Evolutionary conservation across 495 filamentous ascomycete genomes (phyloP).

Genomic region (Hyaloscypha finlandica): DNA sequence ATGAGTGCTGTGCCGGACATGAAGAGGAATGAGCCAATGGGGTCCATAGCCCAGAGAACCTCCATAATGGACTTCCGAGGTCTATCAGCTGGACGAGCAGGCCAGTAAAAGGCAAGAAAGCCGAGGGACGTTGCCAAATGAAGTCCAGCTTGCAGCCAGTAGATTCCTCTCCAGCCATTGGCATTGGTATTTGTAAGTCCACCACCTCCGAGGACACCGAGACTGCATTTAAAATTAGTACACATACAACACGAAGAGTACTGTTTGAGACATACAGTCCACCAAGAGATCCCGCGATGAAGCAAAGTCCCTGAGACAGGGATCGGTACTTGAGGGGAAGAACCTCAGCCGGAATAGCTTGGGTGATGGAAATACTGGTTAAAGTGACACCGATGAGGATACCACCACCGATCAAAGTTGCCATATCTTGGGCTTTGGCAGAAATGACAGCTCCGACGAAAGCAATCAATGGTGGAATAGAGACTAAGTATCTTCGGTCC

Average conservation of each 20-base stretch:
- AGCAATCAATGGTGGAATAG: constrained; percentile 51
- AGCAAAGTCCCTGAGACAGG: constrained; percentile 51
- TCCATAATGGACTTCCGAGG: constrained; percentile 43
- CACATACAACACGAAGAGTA: background rate
- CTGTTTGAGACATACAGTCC: constrained; percentile 41
- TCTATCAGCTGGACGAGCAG: constrained; percentile 41
- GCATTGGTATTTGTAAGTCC: constrained; percentile 48
- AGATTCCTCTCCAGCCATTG: constrained; percentile 54
- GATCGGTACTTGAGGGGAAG: constrained; percentile 55
- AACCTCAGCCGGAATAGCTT: constrained; percentile 56
- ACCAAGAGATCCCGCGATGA: constrained; percentile 48
- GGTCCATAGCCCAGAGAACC: constrained; percentile 53
- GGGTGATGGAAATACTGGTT: constrained; percentile 51
- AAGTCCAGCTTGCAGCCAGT: constrained; percentile 59
- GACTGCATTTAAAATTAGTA: constrained; percentile 26
- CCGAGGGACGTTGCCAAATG: constrained; percentile 48
- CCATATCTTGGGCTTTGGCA: constrained; percentile 54
- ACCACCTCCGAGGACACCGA: constrained; percentile 49
- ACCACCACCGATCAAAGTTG: constrained; percentile 56
- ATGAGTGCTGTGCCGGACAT: constrained; percentile 48
- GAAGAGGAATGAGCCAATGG: constrained; percentile 52
- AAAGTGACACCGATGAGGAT: constrained; percentile 54
- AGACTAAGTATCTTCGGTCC: constrained; percentile 51
- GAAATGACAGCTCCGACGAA: constrained; percentile 54
- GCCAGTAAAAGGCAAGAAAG: constrained; percentile 50